Conservation (phyloP, 192 early-diverging fungal species). For the Mortierella hygrophila region DNA sequence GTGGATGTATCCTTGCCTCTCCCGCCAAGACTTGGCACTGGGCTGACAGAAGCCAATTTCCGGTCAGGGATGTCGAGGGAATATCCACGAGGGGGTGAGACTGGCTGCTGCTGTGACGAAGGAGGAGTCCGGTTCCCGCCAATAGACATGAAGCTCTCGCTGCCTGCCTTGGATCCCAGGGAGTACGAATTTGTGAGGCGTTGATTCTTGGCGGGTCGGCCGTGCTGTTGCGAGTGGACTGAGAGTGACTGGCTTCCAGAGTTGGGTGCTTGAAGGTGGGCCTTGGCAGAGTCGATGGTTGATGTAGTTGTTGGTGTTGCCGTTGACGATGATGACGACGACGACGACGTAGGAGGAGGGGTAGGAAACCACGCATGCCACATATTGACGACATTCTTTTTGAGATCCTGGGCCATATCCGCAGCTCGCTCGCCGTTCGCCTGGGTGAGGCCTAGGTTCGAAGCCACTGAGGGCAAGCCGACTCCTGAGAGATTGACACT, state of each 20-base stretch:
- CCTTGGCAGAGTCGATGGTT: background rate
- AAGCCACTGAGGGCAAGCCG: constrained; percentile 41
- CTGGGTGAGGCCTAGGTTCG: constrained; percentile 50
- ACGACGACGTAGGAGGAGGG: constrained; percentile 2
- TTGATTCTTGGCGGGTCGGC: constrained; percentile 22
- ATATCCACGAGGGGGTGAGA: background rate
- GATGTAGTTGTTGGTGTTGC: constrained; percentile 16
- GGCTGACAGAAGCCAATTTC: background rate
- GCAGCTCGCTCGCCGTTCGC: constrained; percentile 51
- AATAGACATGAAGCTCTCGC: constrained; percentile 1
- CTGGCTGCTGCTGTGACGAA: background rate
- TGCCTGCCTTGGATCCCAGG: constrained; percentile 18
- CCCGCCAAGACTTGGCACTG: no score
- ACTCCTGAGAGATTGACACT: constrained; percentile 48
- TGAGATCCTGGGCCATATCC: constrained; percentile 52
- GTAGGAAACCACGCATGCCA: constrained; percentile 51
- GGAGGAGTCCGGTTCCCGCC: constrained; percentile 11
- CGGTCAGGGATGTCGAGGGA: constrained; percentile 20
- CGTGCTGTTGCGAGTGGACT: constrained; percentile 19
- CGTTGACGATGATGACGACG: constrained; percentile 14
- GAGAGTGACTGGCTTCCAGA: constrained; percentile 48
- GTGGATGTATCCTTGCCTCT: constrained; percentile 2
- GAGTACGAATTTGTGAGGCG: constrained; percentile 42
- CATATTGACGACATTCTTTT: constrained; percentile 55
- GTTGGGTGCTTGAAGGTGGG: constrained; percentile 6